Conservation (phyloP, 768 basidiomycete species). For the Nidularia sp. region DNA sequence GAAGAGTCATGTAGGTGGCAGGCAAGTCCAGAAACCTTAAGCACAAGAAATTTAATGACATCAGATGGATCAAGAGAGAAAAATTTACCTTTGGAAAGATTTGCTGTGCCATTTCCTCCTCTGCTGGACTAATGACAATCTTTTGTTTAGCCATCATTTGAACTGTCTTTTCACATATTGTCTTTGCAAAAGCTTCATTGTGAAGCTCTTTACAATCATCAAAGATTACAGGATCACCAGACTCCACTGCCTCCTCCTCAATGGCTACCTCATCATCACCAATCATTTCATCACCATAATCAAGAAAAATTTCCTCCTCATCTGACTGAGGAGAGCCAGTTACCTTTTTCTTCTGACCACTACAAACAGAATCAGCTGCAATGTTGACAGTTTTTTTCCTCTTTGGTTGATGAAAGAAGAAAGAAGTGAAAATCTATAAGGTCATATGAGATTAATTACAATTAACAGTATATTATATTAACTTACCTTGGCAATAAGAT, state of each 20-base stretch:
- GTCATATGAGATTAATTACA: constrained; percentile 1
- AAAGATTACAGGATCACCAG: background rate
- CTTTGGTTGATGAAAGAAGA: constrained; percentile 16
- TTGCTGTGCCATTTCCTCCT: constrained; percentile 6
- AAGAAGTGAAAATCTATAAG: constrained; percentile 16
- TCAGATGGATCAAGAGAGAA: constrained; percentile 10
- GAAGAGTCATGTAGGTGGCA: constrained; percentile 16
- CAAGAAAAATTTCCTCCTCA: constrained; percentile 2
- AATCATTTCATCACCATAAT: constrained; percentile 1
- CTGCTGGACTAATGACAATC: constrained; percentile 2
- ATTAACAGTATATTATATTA: background rate
- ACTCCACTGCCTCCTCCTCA: constrained; percentile 6
- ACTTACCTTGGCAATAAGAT: constrained; percentile 26
- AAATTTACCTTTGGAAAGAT: constrained; percentile 11
- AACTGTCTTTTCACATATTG: background rate
- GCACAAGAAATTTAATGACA: background rate
- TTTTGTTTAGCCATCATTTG: background rate
- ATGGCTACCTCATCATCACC: too few relatives aligned
- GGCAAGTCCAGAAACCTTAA: constrained; percentile 10
- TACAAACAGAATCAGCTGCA: background rate
- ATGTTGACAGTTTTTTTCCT: constrained; percentile 4
- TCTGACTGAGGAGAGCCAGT: background rate
- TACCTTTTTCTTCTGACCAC: background rate
- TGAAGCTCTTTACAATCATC: background rate
- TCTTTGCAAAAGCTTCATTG: background rate